Base-by-base conservation (phyloP, 805 yeast species). In the Wickerhamiella sergipiensis region DNA sequence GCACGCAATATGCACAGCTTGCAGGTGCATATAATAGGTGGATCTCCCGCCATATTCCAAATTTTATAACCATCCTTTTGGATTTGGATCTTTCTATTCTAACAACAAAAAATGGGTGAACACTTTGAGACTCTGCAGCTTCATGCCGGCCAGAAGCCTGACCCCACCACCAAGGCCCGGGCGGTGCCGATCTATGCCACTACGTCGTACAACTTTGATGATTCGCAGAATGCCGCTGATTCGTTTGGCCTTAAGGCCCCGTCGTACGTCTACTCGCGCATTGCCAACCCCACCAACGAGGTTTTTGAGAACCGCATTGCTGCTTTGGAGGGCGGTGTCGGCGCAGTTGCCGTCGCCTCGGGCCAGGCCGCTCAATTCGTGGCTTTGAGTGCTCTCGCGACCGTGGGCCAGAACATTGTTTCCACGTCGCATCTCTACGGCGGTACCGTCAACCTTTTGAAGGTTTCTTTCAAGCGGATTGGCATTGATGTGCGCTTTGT, bases 281-380 rank as follows among this genome's bases (percentile, higher is more conserved):
- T 90, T 59, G 81, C 79, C 78, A 90, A 90, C 72, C 98, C 98
- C 56, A 90, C 98, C 53, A 82, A 76, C 52, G 95, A 84, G 61
- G 90, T 85, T 23, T 84, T 90, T 56, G 98, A 90, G 70, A 79
- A 85, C 66, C 78, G 98, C 71, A 75, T 90, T 53, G 94, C 96
- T 50, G 94, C 94, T 48, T 76, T 90, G 54, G 98, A 90, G 70
- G 83, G 84, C 52, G 98, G 97, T 63, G 81, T 80, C 48, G 95
- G 84, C 53, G 97, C 95, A 3, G 70, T 90, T 51, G 94, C 95
- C 6, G 82, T 83, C 23, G 68, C 95, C 21, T 88, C 97, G n/a
- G 98, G 98, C 55, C 96, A 89, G 71, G 90, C 97, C 50, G 97
- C 97, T 24, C 96, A 89, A 67, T 79, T 87, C 58, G 64, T 84